A percentile compares a stretch with the other conserved stretches of the same genome.
phyloP scores from a whole-genome alignment of 495 filamentous ascomycete species.

The Hypoxylon cercidicola region DNA sequence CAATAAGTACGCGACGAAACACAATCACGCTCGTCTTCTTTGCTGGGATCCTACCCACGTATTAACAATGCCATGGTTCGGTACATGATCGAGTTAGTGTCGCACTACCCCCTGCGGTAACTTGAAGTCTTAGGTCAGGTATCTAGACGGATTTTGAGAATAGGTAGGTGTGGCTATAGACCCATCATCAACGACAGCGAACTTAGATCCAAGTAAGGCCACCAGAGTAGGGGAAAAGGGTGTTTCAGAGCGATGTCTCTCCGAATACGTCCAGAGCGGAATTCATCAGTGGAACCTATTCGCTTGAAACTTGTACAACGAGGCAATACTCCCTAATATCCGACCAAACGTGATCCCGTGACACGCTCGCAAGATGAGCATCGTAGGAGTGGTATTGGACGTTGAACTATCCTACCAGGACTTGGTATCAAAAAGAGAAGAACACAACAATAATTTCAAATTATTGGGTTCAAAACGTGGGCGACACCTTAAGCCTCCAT shows the following conservation, averaged over 20 bases:
- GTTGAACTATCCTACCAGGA: too few relatives aligned
- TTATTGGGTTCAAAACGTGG: too few relatives aligned
- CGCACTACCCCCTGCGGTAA: too few relatives aligned
- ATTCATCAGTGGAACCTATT: slow-evolving; percentile 1
- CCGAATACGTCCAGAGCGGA: not conserved
- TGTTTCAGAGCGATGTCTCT: slow-evolving; percentile 6
- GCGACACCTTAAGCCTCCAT: too few relatives aligned
- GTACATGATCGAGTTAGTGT: too few relatives aligned
- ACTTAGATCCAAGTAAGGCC: not conserved
- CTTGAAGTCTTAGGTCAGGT: too few relatives aligned
- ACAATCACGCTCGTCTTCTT: not conserved
- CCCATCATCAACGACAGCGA: too few relatives aligned
- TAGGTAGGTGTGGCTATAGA: too few relatives aligned
- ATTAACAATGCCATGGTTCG: not conserved
- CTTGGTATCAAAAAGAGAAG: not conserved
- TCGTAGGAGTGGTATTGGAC: slow-evolving; percentile 2
- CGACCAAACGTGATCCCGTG: slow-evolving; percentile 7
- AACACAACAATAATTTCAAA: not conserved
- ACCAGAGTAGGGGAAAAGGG: not conserved
- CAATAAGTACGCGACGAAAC: slow-evolving; percentile 10
- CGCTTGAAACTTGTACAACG: slow-evolving; percentile 19
- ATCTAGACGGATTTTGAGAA: too few relatives aligned
- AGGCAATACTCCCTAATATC: slow-evolving; percentile 30
- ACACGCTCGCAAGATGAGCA: slow-evolving; percentile 15
- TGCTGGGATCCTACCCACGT: not conserved